Evolutionary conservation across 169 alveolate genomes (phyloP), one percentile per base, ranked within the genome.

Genomic region (Pseudocohnilembus persalinus): DNA sequence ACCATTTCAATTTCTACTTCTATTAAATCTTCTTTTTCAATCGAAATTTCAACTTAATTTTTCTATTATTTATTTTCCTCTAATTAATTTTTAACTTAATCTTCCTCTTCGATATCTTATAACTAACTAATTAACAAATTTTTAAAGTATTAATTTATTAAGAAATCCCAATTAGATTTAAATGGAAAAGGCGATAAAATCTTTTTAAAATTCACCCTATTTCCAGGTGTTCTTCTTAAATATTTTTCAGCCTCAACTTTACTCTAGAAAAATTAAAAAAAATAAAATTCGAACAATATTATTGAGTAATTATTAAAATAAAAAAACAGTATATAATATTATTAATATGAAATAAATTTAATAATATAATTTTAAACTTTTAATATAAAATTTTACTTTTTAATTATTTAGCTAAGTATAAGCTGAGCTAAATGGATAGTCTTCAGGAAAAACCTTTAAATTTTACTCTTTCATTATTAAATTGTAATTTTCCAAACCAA

Each of bases 121-220:
- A 32, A 79, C 64, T 79, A 28, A 79, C 63, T 79, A 29, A 79
- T 34, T n/a, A n/a, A n/a, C n/a, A n/a, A n/a, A n/a, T n/a, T n/a
- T n/a, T n/a, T n/a, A n/a, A n/a, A n/a, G n/a, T n/a, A n/a, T n/a
- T n/a, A n/a, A n/a, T n/a, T n/a, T n/a, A n/a, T n/a, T n/a, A 79
- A 26, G 29, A n/a, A 79, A 79, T 79, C 76, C 15, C 35, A 79
- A 29, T 79, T 63, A 1, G 84, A 73, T 6, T 31, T n/a, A 6
- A 79, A 79, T 28, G 84, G 84, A 20, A 79, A 79, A 35, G 84
- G 84, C 0, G 84, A 79, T 1, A 49, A 49, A 29, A 79, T 79
- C 29, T 29, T 79, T 30, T 35, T 15, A 63, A 29, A 79, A 79
- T 79, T 79, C 26, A 35, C 74, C 63, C 84, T 79, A n/a, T 79